These are phyloP conservation scores for Syncephalastrum monosporum DNA, from an alignment of 371 early-diverging fungal genomes.

Conservation along the genomic window DNA sequence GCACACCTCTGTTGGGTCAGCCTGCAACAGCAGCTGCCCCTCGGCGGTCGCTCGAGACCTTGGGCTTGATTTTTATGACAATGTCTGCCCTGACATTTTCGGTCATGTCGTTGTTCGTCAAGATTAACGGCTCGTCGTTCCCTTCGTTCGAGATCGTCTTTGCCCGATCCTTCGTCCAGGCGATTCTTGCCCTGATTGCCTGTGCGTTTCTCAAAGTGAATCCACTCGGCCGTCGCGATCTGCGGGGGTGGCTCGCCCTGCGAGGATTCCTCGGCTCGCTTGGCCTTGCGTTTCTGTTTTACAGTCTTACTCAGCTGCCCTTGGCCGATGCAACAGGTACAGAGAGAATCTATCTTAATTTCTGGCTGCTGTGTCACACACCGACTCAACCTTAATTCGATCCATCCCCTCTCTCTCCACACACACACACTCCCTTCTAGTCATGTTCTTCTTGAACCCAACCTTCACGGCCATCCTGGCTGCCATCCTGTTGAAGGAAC, in stretches of 20 bases:
- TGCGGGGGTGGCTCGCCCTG: slow-evolving; percentile 55
- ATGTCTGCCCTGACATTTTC: slow-evolving; percentile 71
- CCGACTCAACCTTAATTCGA: not conserved
- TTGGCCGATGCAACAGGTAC: slow-evolving; percentile 74
- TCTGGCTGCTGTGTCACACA: not conserved
- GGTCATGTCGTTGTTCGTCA: slow-evolving; percentile 67
- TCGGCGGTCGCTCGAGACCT: slow-evolving; percentile 9
- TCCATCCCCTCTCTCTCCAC: no score
- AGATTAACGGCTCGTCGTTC: slow-evolving; percentile 49
- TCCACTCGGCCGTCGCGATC: slow-evolving; percentile 55
- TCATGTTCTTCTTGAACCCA: slow-evolving; percentile 75
- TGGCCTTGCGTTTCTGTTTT: slow-evolving; percentile 70
- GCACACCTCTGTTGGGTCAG: no score
- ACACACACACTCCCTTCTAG: slow-evolving; percentile 9
- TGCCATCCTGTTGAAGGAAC: slow-evolving; percentile 55
- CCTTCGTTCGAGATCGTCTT: slow-evolving; percentile 71
- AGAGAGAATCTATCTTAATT: not conserved
- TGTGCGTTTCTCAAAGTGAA: slow-evolving; percentile 47
- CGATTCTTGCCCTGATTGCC: slow-evolving; percentile 50
- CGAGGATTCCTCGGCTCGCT: slow-evolving; percentile 66
- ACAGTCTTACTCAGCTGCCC: slow-evolving; percentile 62
- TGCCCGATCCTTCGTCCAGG: slow-evolving; percentile 66
- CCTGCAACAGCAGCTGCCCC: no score
- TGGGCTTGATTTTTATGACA: slow-evolving; percentile 50
- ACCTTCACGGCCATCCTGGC: slow-evolving; percentile 73